A percentile compares a stretch with the other conserved stretches of the same genome.
Evolutionary conservation across 192 early-diverging fungal genomes (phyloP).

Genomic region (Piromyces sp.): DNA sequence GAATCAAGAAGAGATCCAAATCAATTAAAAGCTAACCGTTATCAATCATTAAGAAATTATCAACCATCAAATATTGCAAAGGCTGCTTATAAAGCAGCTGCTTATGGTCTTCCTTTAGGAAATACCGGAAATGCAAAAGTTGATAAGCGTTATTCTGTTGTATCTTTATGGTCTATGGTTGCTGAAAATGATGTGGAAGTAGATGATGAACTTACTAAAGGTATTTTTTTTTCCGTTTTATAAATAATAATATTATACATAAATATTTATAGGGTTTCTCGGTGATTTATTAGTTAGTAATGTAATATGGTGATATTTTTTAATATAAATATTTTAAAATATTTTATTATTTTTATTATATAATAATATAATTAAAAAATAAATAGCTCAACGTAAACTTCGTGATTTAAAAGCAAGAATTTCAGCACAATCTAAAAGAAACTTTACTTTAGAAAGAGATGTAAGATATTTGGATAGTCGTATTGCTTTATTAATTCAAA

Average conservation of each 20-base stretch:
- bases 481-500: constrained; percentile 82
- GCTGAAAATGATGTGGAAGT: constrained; percentile 86
- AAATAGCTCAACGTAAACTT: constrained; percentile 58
- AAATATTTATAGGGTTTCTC: too few species aligned
- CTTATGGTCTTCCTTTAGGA: constrained; percentile 18
- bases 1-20: not conserved
- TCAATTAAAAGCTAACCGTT: not conserved
- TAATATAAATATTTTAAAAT: too few species aligned
- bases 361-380: not conserved
- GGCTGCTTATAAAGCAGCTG: constrained; percentile 21
- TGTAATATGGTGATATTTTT: too few species aligned
- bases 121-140: not conserved
- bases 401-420: constrained; percentile 74
- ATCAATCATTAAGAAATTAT: not conserved
- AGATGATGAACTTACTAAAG: constrained; percentile 78
- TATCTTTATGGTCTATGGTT: constrained; percentile 57
- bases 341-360: too few species aligned
- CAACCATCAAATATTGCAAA: constrained; percentile 16
- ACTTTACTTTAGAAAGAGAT: constrained; percentile 83
- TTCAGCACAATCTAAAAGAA: constrained; percentile 85
- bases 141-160: constrained; percentile 50
- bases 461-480: constrained; percentile 79
- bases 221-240: too few species aligned
- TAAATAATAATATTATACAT: too few species aligned
- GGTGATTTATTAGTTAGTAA: too few species aligned